These are phyloP conservation scores for Delonix regia DNA, from an alignment of 306 rosid genomes.

Conservation along the genomic window DNA sequence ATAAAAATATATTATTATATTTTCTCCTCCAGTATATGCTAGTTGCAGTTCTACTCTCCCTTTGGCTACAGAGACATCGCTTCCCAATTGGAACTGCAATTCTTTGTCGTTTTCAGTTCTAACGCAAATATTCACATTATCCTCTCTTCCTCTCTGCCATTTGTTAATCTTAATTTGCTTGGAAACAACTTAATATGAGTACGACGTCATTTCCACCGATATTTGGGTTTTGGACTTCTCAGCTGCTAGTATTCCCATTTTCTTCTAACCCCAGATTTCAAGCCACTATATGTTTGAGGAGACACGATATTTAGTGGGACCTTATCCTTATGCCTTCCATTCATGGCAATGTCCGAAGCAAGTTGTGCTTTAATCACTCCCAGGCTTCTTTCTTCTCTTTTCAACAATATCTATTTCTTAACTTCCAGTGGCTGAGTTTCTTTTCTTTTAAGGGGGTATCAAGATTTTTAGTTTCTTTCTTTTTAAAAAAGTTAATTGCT, in stretches of 20 bases:
- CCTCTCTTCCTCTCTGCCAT: neutral
- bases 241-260: neutral
- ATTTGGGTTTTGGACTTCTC: neutral
- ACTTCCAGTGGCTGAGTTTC: neutral
- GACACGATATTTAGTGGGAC: constrained; percentile 5
- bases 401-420: neutral
- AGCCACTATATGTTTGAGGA: neutral
- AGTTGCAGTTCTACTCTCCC: neutral
- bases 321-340: constrained; percentile 50
- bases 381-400: constrained; percentile 46
- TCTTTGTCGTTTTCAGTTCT: neutral
- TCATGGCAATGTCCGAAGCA: constrained; percentile 48
- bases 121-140: neutral
- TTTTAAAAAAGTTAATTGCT: too few species aligned
- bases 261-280: neutral
- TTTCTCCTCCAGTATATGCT: neutral
- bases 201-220: neutral
- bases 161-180: neutral
- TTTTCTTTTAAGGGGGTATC: neutral
- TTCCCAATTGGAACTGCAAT: neutral
- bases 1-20: too few species aligned
- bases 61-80: neutral
- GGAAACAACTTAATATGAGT: neutral
- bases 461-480: constrained; percentile 31
- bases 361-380: constrained; percentile 53